These are phyloP conservation scores for Leccinum subgranulosum DNA, from an alignment of 768 basidiomycete species.

Conservation along the genomic window DNA sequence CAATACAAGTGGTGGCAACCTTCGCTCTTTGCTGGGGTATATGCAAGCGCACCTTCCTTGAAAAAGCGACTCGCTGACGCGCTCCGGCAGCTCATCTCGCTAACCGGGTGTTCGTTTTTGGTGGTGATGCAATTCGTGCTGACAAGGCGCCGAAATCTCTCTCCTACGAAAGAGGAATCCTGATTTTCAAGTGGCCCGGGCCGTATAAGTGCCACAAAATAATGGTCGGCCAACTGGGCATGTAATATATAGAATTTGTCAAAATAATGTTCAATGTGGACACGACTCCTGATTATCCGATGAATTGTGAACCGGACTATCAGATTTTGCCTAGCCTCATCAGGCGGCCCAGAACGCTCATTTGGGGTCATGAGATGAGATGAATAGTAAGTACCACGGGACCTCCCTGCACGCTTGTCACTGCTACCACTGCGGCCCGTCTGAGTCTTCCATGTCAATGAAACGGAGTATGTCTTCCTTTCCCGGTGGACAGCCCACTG, in stretches of 20 bases:
- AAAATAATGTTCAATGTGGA: background rate
- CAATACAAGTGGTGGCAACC: constrained; percentile 57
- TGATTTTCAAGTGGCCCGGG: background rate
- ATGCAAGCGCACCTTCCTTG: background rate
- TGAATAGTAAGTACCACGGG: no score
- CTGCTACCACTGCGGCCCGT: no score
- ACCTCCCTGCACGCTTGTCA: no score
- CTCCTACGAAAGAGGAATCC: background rate
- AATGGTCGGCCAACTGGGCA: background rate
- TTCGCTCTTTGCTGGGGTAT: constrained; percentile 46
- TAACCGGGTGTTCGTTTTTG: constrained; percentile 2
- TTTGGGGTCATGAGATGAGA: no score
- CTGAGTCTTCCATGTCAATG: no score
- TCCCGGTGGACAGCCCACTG: no score
- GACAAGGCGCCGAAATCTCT: background rate
- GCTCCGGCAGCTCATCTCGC: background rate
- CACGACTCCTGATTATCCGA: background rate
- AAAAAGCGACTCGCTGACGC: background rate
- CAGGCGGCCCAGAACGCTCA: no score
- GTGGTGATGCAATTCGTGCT: constrained; percentile 4
- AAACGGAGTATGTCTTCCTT: no score
- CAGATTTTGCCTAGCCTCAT: no score
- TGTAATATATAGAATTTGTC: background rate
- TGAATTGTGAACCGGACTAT: background rate
- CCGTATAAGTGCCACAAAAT: background rate